These are phyloP conservation scores for Fusarium dlaminii DNA, from an alignment of 2,329 filamentous ascomycete species.

Conservation along the genomic window DNA sequence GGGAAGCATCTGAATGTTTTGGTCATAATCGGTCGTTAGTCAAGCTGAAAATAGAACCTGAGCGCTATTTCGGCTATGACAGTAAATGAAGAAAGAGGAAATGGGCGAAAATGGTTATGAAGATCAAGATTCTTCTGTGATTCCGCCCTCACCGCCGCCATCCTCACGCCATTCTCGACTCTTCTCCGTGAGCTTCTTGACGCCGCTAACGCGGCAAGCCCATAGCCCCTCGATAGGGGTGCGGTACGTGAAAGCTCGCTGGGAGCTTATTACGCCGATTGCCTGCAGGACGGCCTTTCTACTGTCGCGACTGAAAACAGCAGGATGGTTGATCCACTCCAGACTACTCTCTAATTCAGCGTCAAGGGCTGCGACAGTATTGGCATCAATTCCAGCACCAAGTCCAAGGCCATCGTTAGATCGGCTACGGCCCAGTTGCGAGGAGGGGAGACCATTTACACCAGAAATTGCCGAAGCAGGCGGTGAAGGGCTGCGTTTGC, in stretches of 20 bases:
- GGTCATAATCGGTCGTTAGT: slow-evolving; percentile 42
- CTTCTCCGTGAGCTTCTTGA: slow-evolving; percentile 82
- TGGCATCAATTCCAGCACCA: slow-evolving; percentile 81
- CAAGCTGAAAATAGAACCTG: slow-evolving; percentile 32
- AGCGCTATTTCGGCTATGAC: slow-evolving; percentile 33
- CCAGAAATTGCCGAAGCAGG: slow-evolving; percentile 58
- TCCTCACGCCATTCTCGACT: slow-evolving; percentile 93
- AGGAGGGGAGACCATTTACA: slow-evolving; percentile 50
- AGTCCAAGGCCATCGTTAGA: slow-evolving; percentile 68
- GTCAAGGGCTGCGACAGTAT: slow-evolving; percentile 86
- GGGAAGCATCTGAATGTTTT: slow-evolving; percentile 34
- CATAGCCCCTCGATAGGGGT: slow-evolving; percentile 90
- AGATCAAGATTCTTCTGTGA: slow-evolving; percentile 66
- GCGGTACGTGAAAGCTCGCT: slow-evolving; percentile 92
- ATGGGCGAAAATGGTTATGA: slow-evolving; percentile 7
- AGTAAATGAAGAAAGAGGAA: slow-evolving; percentile 22
- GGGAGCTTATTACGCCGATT: slow-evolving; percentile 95
- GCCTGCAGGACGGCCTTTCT: slow-evolving; percentile 96
- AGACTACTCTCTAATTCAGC: slow-evolving; percentile 88
- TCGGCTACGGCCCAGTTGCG: slow-evolving; percentile 60
- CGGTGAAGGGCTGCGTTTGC: slow-evolving; percentile 65
- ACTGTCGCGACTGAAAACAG: slow-evolving; percentile 91
- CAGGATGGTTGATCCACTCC: slow-evolving; percentile 98
- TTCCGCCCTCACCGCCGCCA: slow-evolving; percentile 75
- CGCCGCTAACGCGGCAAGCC: slow-evolving; percentile 82